These are phyloP conservation scores for Pichia cephalocereana DNA, from an alignment of 805 yeast species.

Conservation along the genomic window DNA sequence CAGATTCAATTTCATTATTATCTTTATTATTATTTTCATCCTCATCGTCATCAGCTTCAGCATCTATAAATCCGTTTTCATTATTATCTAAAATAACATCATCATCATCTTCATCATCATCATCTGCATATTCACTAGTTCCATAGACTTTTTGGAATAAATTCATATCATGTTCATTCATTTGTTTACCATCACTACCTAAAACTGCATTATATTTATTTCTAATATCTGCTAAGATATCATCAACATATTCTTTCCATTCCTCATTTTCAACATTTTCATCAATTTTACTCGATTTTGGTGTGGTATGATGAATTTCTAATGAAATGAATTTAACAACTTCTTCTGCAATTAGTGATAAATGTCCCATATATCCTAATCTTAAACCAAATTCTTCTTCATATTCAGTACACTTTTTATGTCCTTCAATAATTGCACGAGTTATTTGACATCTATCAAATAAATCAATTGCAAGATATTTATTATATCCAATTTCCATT, in stretches of 20 bases:
- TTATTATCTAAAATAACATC: conserved; percentile 13
- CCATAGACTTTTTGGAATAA: conserved; percentile 22
- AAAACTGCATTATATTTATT: conserved; percentile 90
- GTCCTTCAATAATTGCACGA: conserved; percentile 45
- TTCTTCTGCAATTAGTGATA: conserved; percentile 89
- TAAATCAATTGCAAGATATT: conserved; percentile 61
- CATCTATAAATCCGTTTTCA: conserved; percentile 15
- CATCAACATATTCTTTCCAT: conserved; percentile 57
- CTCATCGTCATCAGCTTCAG: conserved; percentile 14
- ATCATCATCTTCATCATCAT: conserved; percentile 13
- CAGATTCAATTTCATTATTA: conserved; percentile 24
- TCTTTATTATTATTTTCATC: conserved; percentile 17
- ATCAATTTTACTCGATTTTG: conserved; percentile 42
- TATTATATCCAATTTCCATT: conserved; percentile 77
- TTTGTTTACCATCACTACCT: conserved; percentile 42
- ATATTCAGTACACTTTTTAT: conserved; percentile 42
- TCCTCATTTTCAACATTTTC: conserved; percentile 24
- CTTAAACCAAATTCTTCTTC: conserved; percentile 55
- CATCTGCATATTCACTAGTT: conserved; percentile 20
- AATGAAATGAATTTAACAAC: conserved; percentile 75
- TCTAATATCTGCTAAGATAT: conserved; percentile 77
- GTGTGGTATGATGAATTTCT: conserved; percentile 50
- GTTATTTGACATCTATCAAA: conserved; percentile 58
- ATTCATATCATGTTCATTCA: conserved; percentile 28
- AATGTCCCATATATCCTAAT: conserved; percentile 95